Percentiles rank a stretch among this genome's conserved stretches.
Conservation (phyloP, 1,139 yeast genomes). For the Zygotorulaspora mrakii region DNA sequence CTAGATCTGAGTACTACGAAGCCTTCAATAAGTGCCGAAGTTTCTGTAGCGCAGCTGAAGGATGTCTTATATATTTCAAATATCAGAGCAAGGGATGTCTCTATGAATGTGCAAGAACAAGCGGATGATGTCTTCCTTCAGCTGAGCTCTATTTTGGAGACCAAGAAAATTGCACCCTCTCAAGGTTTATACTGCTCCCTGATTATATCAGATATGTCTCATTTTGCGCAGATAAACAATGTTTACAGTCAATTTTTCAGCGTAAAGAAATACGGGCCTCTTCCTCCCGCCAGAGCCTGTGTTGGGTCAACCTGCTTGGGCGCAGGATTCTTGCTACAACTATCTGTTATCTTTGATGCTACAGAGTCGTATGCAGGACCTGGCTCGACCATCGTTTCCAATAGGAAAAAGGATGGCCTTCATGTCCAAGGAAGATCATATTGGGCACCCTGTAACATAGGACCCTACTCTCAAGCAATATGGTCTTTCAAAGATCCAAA, state of each 20-base stretch:
- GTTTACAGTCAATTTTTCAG: conserved; percentile 56
- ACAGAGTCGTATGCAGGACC: too few species aligned
- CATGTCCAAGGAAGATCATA: conserved; percentile 89
- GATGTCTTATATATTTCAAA: conserved; percentile 51
- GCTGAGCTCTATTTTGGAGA: conserved; percentile 38
- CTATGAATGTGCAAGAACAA: conserved; percentile 43
- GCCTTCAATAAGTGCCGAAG: conserved; percentile 2
- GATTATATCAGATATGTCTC: conserved; percentile 58
- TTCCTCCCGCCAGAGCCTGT: conserved; percentile 89
- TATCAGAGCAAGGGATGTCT: conserved; percentile 37
- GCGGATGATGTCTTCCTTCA: conserved; percentile 46
- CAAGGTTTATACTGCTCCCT: conserved; percentile 54
- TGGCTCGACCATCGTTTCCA: too few species aligned
- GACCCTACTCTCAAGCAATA: conserved; percentile 90
- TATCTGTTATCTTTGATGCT: conserved; percentile 53
- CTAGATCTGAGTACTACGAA: conserved; percentile 1
- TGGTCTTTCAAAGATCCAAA: conserved; percentile 44
- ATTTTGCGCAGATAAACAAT: conserved; percentile 57
- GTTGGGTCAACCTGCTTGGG: conserved; percentile 54
- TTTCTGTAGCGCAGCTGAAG: conserved; percentile 25
- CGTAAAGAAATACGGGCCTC: conserved; percentile 38
- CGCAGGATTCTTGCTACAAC: conserved; percentile 41
- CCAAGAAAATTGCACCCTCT: conserved; percentile 32
- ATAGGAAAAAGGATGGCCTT: conserved; percentile 53
- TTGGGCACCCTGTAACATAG: conserved; percentile 98